Conservation (phyloP, 2,329 filamentous ascomycete genomes). For the Aspergillus sp. region DNA sequence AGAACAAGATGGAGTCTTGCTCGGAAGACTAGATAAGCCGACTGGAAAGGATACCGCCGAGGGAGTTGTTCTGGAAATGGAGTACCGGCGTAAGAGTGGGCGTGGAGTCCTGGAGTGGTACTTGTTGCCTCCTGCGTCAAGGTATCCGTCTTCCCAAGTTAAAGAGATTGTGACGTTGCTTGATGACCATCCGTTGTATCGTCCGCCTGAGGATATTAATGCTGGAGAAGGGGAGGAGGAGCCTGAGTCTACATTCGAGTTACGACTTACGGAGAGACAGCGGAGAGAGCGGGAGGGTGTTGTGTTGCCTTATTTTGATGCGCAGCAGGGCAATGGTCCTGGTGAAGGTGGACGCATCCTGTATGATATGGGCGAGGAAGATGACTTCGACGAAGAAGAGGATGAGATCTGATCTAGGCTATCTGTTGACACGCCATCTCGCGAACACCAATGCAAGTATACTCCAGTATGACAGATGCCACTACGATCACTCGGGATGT, state of each 20-base stretch:
- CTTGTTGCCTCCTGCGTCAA: constrained; percentile 52
- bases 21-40: constrained; percentile 56
- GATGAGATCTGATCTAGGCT: constrained; percentile 70
- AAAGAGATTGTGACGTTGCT: constrained; percentile 62
- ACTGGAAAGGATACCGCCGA: constrained; percentile 43
- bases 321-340: constrained; percentile 69
- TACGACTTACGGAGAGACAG: constrained; percentile 89
- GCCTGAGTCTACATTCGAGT: constrained; percentile 75
- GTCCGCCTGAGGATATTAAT: constrained; percentile 44
- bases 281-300: constrained; percentile 81
- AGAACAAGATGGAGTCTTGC: constrained; percentile 73
- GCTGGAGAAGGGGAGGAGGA: constrained; percentile 51
- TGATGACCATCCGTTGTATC: constrained; percentile 73
- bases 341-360: constrained; percentile 90
- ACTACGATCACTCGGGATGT: background rate
- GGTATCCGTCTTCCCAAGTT: constrained; percentile 46
- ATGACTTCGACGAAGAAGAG: constrained; percentile 95
- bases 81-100: constrained; percentile 80
- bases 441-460: background rate
- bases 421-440: background rate
- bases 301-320: constrained; percentile 93
- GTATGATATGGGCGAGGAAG: constrained; percentile 95
- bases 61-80: constrained; percentile 76
- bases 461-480: background rate
- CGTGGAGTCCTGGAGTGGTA: constrained; percentile 72